A percentile compares a stretch with the other conserved stretches of the same genome.
Conservation (phyloP, 371 early-diverging fungal species). For the Smittium mucronatum region DNA sequence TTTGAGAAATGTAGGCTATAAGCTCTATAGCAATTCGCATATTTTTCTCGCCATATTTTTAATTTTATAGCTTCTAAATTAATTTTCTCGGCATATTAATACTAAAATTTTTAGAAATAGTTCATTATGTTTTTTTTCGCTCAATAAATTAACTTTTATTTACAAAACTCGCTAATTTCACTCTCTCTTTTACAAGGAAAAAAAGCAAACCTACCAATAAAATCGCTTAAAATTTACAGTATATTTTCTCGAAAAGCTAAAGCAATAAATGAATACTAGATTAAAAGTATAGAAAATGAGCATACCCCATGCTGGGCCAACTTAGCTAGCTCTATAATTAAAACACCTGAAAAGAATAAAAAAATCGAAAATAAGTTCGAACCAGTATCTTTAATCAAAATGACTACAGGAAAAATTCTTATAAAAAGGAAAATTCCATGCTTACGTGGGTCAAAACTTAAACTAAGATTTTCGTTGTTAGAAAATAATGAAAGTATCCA, state of each 20-base stretch:
- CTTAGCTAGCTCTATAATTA: neutral
- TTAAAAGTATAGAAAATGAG: neutral
- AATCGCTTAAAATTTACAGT: neutral
- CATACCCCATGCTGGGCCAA: neutral
- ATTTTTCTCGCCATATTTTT: no score
- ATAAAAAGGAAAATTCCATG: neutral
- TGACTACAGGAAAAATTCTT: neutral
- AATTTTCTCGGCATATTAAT: no score
- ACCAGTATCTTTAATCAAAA: neutral
- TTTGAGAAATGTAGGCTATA: no score
- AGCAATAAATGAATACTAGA: neutral
- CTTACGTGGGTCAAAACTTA: neutral
- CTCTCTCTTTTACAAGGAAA: neutral
- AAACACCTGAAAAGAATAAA: neutral
- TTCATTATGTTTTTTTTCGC: no score
- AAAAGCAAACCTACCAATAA: neutral
- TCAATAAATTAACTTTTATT: no score
- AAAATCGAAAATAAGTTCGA: neutral
- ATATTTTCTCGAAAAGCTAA: neutral
- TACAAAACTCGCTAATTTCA: no score
- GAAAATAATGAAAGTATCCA: neutral
- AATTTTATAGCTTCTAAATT: no score
- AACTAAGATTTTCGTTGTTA: neutral
- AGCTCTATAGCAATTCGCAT: no score
- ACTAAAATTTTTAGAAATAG: no score